Base-by-base conservation (phyloP, 2,329 filamentous ascomycete genomes). In the Aspergillus tubingensis region DNA sequence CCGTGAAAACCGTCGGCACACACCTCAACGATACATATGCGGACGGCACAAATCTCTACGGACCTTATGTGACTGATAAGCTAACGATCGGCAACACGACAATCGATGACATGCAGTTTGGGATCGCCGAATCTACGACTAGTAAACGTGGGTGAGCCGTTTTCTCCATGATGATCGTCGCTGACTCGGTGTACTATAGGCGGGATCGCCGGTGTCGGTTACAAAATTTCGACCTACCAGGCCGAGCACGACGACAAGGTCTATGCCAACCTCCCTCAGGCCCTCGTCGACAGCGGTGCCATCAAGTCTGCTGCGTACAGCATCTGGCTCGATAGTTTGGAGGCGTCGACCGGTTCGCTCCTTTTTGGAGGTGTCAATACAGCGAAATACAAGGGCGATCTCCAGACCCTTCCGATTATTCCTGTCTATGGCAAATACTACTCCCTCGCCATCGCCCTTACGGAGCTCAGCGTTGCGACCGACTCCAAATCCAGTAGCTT, bases 1-100 rank as follows among this genome's bases (percentile, higher is more conserved):
- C 91, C 2, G 92, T 92, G 74, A 72, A 82, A 30, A 89, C 88
- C 69, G 75, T 95, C 54, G 86, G 86, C 67, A 86, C 84, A 71
- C 80, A 85, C 60, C 95, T 96, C 80, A 91, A 92, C 77, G 94
- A 95, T 62, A 87, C 88, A 1, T 96, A 96, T 63, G 88, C 89
- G 30, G 91, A 95, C 74, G 89, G 90, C 50, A 89, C 89, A 0
- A 86, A 87, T 5, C 89, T 91, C 1, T 74, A 79, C 1, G 92
- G 92, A 38, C 89, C 92, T 75, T 96, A 95, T 72, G 90, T 86
- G 13, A 54, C 52, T 4, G 63, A 65, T 51, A 58, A 57, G 15
- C 25, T 65, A 17, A 44, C 25, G 7, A 52, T 65, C 8, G 63
- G 47, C 11, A 51, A 51, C 19, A 57, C 62, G 1, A 36, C 56